A percentile compares a stretch with the other conserved stretches of the same genome.
phyloP scores from a whole-genome alignment of 257 asterid species.

The Solanum pinnatisectum region DNA sequence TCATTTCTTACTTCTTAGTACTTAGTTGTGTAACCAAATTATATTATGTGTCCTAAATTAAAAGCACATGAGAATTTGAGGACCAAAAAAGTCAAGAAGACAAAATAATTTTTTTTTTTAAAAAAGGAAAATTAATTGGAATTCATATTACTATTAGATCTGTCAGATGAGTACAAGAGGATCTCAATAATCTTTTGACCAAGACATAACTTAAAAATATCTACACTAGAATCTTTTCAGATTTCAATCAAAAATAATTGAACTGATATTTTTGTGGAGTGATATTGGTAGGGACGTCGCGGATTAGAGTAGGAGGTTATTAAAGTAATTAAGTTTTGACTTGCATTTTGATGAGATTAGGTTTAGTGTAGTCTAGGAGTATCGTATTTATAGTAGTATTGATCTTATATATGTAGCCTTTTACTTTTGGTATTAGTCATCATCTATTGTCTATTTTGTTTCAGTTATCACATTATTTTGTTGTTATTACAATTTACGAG shows the following conservation, averaged over 20 bases:
- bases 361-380: fast-evolving
- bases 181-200: background rate
- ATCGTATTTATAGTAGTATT: no score
- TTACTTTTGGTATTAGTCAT: no score
- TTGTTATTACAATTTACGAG: background rate
- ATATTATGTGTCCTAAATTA: background rate
- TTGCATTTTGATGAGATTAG: background rate
- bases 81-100: background rate
- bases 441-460: no score
- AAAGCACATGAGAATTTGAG: background rate
- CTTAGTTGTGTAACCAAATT: background rate
- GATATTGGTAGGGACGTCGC: background rate
- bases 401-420: no score
- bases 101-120: background rate
- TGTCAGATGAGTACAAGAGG: background rate
- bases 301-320: background rate
- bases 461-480: no score
- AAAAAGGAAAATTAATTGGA: background rate
- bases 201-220: background rate
- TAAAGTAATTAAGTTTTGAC: background rate
- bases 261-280: background rate
- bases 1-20: background rate
- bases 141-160: background rate
- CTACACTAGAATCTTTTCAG: background rate
- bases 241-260: background rate